Conservation (phyloP, 768 basidiomycete species). For the Pisolithus albus region DNA sequence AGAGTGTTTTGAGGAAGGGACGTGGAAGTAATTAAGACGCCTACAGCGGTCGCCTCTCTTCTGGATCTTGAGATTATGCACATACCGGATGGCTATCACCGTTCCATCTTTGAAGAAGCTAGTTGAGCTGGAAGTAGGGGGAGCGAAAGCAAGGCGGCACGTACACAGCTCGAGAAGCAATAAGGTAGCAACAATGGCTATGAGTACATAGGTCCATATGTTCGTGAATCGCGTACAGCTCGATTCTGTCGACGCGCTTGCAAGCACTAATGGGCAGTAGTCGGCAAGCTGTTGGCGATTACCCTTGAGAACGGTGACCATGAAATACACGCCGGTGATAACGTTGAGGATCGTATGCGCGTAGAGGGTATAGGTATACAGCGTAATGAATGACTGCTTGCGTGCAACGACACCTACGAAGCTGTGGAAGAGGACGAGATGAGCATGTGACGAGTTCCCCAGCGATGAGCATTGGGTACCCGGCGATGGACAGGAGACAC, state of each 20-base stretch:
- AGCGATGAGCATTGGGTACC: constrained; percentile 31
- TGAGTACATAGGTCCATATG: constrained; percentile 40
- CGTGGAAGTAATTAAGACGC: constrained; percentile 27
- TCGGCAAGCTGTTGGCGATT: constrained; percentile 35
- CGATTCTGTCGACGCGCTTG: constrained; percentile 32
- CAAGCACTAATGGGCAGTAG: constrained; percentile 42
- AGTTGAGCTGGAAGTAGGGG: not conserved
- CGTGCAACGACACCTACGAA: constrained; percentile 58
- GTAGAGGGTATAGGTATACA: constrained; percentile 52
- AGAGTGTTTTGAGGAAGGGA: constrained; percentile 15
- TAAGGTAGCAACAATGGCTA: constrained; percentile 37
- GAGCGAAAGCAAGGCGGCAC: constrained; percentile 17
- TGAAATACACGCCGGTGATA: constrained; percentile 44
- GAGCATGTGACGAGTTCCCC: not conserved
- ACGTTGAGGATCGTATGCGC: constrained; percentile 52
- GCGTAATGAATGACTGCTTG: constrained; percentile 53
- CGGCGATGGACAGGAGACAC: constrained; percentile 46
- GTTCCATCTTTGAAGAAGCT: constrained; percentile 37
- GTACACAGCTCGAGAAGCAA: constrained; percentile 52
- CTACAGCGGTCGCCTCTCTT: constrained; percentile 37
- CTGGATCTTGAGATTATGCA: constrained; percentile 45
- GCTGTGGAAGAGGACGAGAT: constrained; percentile 26
- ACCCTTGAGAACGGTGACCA: constrained; percentile 42
- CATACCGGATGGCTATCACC: constrained; percentile 47
- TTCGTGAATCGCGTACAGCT: constrained; percentile 41